A percentile compares a stretch with the other conserved stretches of the same genome.
phyloP scores from a whole-genome alignment of 169 alveolate species.

The Plasmodium relictum region DNA sequence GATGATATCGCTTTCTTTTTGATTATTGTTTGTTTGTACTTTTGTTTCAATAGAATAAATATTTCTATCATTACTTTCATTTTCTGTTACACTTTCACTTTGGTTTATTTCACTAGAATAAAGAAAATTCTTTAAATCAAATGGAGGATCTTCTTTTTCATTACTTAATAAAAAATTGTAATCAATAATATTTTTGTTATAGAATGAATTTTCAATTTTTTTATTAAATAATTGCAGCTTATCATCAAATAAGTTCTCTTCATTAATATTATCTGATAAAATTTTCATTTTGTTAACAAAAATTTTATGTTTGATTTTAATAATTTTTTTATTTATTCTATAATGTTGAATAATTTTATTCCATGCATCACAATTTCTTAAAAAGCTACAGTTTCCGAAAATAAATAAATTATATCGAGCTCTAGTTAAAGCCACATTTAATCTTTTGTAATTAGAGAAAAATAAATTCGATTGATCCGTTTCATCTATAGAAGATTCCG shows the following conservation, averaged over 20 bases:
- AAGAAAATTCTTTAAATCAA: slow-evolving; percentile 22
- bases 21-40: background rate
- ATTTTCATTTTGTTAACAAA: slow-evolving; percentile 21
- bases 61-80: background rate
- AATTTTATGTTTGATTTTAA: slow-evolving; percentile 43
- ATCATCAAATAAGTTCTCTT: slow-evolving; percentile 36
- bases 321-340: slow-evolving; percentile 36
- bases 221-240: slow-evolving; percentile 34
- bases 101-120: slow-evolving; percentile 1
- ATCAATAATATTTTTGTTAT: slow-evolving; percentile 55
- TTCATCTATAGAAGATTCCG: slow-evolving; percentile 32
- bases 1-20: slow-evolving; percentile 24
- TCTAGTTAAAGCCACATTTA: slow-evolving; percentile 97
- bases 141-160: slow-evolving; percentile 32
- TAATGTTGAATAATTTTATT: slow-evolving; percentile 53
- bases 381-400: slow-evolving; percentile 83
- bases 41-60: background rate
- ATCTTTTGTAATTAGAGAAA: slow-evolving; percentile 93
- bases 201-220: slow-evolving; percentile 70
- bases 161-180: slow-evolving; percentile 27
- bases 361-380: slow-evolving; percentile 70
- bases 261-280: slow-evolving; percentile 23
- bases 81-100: background rate
- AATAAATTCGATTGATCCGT: slow-evolving; percentile 79
- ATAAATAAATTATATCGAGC: slow-evolving; percentile 93